Base-by-base conservation (phyloP, 306 rosid species). In the Inga laurina region DNA sequence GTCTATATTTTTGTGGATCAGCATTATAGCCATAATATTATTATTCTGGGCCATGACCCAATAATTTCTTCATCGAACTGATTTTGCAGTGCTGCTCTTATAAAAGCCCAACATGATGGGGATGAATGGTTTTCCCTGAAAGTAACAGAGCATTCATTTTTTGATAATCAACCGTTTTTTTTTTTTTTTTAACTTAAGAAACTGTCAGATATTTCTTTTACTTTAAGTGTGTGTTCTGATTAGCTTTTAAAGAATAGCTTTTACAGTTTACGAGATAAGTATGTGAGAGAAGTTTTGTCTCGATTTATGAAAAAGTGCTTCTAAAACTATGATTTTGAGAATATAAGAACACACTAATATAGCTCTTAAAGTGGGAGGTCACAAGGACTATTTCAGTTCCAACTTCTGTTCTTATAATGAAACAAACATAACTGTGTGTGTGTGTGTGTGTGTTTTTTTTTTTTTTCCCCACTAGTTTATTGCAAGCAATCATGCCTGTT, bases 311-410 rank as follows among this genome's bases (percentile, higher is more conserved):
- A n/a, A n/a, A n/a, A n/a, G n/a, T n/a, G n/a, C n/a, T n/a, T n/a
- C n/a, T n/a, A n/a, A n/a, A n/a, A n/a, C n/a, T n/a, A n/a, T n/a
- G n/a, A n/a, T n/a, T n/a, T n/a, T n/a, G n/a, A n/a, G n/a, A n/a
- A n/a, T n/a, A n/a, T n/a, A n/a, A n/a, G n/a, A n/a, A n/a, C n/a
- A n/a, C n/a, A n/a, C n/a, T n/a, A 86, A 74, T 80, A 61, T 84
- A 83, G 80, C 83, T 81, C 84, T 52, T 59, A 65, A 87, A 86
- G 90, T 80, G 85, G 83, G 74, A 74, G 83, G 82, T 86, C 84
- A 71, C 39, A 73, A 82, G 54, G 61, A 76, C 72, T 79, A 82
- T 82, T 86, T 54, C 52, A 32, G 72, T 64, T 57, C 19, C 62
- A 78, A 24, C 18, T 19, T n/a, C 21, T 72, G 66, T 72, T 43